Evolutionary conservation across 2,329 filamentous ascomycete genomes (phyloP).

Genomic region (Ciborinia camelliae): DNA sequence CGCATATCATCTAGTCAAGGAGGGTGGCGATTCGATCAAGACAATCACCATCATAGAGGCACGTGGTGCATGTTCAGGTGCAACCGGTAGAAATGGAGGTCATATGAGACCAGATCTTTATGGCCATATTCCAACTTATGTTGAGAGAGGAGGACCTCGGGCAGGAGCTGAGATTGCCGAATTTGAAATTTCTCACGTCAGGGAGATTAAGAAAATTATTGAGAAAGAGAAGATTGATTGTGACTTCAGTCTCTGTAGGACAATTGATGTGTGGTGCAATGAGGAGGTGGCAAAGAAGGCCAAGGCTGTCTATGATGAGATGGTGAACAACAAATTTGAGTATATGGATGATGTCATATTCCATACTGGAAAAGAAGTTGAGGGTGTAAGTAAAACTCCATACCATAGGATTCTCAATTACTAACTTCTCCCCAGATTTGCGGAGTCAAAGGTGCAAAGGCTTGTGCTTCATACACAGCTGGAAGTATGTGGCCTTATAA

Average conservation of each 20-base stretch:
- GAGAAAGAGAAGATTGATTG: slow-evolving; percentile 43
- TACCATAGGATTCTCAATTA: too few relatives aligned
- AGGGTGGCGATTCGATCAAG: slow-evolving; percentile 42
- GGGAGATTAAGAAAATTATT: slow-evolving; percentile 39
- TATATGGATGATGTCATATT: slow-evolving; percentile 20
- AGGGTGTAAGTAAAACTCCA: neutral
- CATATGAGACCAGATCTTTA: slow-evolving; percentile 18
- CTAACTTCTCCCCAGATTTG: slow-evolving; percentile 20
- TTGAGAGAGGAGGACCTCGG: slow-evolving; percentile 4
- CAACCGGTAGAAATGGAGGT: slow-evolving; percentile 61
- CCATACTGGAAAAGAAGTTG: slow-evolving; percentile 1
- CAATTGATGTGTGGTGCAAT: slow-evolving; percentile 17
- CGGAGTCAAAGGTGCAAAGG: slow-evolving; percentile 30
- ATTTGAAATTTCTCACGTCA: slow-evolving; percentile 42
- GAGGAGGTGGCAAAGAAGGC: slow-evolving; percentile 1
- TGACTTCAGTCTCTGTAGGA: slow-evolving; percentile 40
- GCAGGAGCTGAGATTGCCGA: slow-evolving; percentile 26
- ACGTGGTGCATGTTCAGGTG: slow-evolving; percentile 74
- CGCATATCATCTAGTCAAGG: slow-evolving; percentile 35
- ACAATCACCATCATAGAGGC: slow-evolving; percentile 69
- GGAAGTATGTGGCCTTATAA: slow-evolving; percentile 55
- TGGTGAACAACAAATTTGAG: slow-evolving; percentile 10
- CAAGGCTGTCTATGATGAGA: slow-evolving; percentile 11
- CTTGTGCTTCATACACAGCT: slow-evolving; percentile 26
- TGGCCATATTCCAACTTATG: slow-evolving; percentile 16